These are phyloP conservation scores for Colletotrichum salicis DNA, from an alignment of 2,329 filamentous ascomycete genomes.

Conservation along the genomic window DNA sequence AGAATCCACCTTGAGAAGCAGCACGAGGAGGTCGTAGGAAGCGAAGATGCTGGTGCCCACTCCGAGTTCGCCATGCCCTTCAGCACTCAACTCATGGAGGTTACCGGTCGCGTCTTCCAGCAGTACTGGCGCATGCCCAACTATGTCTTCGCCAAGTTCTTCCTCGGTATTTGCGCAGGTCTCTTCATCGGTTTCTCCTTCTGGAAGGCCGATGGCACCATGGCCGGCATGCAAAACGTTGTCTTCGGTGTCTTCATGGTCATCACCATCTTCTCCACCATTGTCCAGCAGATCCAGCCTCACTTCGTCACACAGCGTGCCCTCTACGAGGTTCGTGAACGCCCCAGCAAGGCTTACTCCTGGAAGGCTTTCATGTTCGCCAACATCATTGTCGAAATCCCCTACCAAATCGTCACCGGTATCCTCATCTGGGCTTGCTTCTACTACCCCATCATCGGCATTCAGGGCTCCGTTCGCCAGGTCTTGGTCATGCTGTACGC, in stretches of 20 bases:
- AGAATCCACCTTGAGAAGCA: slow-evolving; percentile 65
- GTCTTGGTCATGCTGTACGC: slow-evolving; percentile 73
- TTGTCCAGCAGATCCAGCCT: slow-evolving; percentile 80
- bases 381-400: slow-evolving; percentile 78
- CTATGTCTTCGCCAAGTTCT: slow-evolving; percentile 80
- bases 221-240: slow-evolving; percentile 78
- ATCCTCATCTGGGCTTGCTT: slow-evolving; percentile 72
- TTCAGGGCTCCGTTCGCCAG: slow-evolving; percentile 64
- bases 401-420: slow-evolving; percentile 74
- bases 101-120: slow-evolving; percentile 77
- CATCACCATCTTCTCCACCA: slow-evolving; percentile 76
- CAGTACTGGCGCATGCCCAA: slow-evolving; percentile 86
- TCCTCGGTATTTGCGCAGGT: slow-evolving; percentile 67
- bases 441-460: slow-evolving; percentile 72
- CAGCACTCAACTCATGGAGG: slow-evolving; percentile 69
- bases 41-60: slow-evolving; percentile 44
- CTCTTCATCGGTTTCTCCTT: slow-evolving; percentile 84
- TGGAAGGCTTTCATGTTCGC: slow-evolving; percentile 79
- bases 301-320: slow-evolving; percentile 79
- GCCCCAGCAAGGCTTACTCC: slow-evolving; percentile 78
- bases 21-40: slow-evolving; percentile 31
- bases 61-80: slow-evolving; percentile 85
- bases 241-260: slow-evolving; percentile 82
- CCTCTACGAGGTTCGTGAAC: slow-evolving; percentile 81
- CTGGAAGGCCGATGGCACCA: slow-evolving; percentile 62